phyloP scores from a whole-genome alignment of 768 basidiomycete species.

The Chalciporus sphaerocephalus region DNA sequence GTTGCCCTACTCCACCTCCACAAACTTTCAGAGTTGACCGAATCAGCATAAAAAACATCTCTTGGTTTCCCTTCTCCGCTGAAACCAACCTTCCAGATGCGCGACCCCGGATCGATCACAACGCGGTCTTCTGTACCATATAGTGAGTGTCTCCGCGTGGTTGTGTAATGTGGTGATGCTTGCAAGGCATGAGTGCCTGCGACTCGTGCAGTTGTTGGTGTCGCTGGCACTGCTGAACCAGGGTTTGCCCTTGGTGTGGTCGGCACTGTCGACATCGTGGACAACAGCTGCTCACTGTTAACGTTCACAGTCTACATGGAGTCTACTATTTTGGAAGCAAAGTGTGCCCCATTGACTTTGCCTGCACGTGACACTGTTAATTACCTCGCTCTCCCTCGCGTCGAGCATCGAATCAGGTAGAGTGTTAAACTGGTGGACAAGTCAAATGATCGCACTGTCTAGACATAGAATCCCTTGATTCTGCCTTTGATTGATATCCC shows the following conservation, averaged over 20 bases:
- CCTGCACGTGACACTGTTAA: neutral
- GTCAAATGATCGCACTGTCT: neutral
- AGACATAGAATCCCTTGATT: constrained; percentile 22
- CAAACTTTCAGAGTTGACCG: constrained; percentile 40
- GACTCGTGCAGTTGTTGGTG: constrained; percentile 55
- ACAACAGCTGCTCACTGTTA: neutral
- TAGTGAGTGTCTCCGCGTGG: constrained; percentile 83
- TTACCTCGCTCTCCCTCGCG: too few relatives aligned
- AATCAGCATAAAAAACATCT: constrained; percentile 70
- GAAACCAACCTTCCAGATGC: constrained; percentile 96
- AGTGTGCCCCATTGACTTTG: neutral
- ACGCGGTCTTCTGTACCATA: constrained; percentile 97
- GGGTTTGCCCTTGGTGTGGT: constrained; percentile 31
- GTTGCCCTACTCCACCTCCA: constrained; percentile 60
- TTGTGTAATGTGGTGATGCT: constrained; percentile 78
- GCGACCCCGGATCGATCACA: constrained; percentile 90
- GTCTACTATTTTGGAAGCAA: too few relatives aligned
- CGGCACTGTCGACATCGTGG: constrained; percentile 32
- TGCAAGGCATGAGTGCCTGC: constrained; percentile 48
- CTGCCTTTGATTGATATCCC: constrained; percentile 31
- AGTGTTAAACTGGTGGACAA: too few relatives aligned
- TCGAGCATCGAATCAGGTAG: too few relatives aligned
- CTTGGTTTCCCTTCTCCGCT: constrained; percentile 91
- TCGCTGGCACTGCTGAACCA: constrained; percentile 32
- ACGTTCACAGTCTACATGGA: too few relatives aligned